These are phyloP conservation scores for Aspergillus carbonarius DNA, from an alignment of 2,329 filamentous ascomycete species.

Conservation along the genomic window DNA sequence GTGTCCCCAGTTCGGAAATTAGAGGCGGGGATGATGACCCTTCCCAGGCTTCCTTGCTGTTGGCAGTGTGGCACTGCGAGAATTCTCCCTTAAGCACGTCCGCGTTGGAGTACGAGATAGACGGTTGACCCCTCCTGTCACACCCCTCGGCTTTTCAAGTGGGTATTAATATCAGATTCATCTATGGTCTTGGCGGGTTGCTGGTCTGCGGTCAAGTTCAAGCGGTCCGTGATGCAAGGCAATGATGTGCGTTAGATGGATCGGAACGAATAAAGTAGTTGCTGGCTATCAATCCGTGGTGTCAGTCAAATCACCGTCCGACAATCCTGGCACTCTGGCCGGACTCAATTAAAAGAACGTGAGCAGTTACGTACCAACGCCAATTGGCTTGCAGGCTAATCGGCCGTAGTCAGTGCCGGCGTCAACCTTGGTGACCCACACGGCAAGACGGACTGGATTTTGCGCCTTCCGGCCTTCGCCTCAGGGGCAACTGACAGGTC, in stretches of 20 bases:
- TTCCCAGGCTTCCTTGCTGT: not conserved
- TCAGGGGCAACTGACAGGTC: constrained; percentile 11
- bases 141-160: not conserved
- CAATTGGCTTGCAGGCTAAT: not conserved
- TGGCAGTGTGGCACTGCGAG: not conserved
- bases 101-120: not conserved
- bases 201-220: not conserved
- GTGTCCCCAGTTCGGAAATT: constrained; percentile 17
- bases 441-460: constrained; percentile 10
- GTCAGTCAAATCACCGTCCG: not conserved
- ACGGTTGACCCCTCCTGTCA: not conserved
- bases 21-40: constrained; percentile 9
- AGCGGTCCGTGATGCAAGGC: not conserved
- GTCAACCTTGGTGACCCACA: constrained; percentile 10
- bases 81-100: not conserved
- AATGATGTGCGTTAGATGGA: constrained; percentile 1
- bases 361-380: not conserved
- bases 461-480: constrained; percentile 2
- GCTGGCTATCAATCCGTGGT: not conserved
- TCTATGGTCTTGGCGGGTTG: not conserved
- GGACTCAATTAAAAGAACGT: not conserved
- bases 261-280: not conserved
- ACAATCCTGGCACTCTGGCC: not conserved
- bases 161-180: not conserved
- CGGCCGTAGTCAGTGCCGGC: constrained; percentile 6